Evolutionary conservation across 2,329 filamentous ascomycete genomes (phyloP).

Genomic region (Polytolypa hystricis): DNA sequence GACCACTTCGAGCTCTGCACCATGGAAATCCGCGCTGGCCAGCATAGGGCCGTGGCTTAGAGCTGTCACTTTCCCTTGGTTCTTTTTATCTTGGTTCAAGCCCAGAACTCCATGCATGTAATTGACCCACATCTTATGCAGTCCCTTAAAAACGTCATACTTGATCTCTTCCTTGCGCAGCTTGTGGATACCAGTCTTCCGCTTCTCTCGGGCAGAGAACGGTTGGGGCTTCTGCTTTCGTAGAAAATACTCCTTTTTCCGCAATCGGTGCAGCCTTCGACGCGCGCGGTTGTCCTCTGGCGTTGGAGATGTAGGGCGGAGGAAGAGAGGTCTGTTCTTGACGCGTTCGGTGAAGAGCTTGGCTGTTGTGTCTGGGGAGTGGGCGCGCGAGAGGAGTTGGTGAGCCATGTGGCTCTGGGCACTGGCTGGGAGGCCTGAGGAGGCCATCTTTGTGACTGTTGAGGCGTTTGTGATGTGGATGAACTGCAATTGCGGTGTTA

Average conservation of each 20-base stretch:
- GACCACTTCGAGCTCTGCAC: conserved; percentile 71
- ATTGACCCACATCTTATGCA: conserved; percentile 69
- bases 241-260: conserved; percentile 36
- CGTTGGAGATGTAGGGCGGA: conserved; percentile 63
- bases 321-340: conserved; percentile 66
- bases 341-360: conserved; percentile 74
- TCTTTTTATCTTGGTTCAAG: conserved; percentile 34
- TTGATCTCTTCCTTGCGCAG: conserved; percentile 57
- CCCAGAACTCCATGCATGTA: conserved; percentile 79
- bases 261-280: conserved; percentile 41
- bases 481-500: neutral
- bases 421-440: neutral
- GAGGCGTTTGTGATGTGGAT: neutral
- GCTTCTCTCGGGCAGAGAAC: conserved; percentile 68
- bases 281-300: conserved; percentile 41
- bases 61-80: conserved; percentile 43
- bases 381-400: conserved; percentile 62
- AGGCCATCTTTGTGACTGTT: conserved; percentile 1
- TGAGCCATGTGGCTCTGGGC: conserved; percentile 40
- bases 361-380: conserved; percentile 59
- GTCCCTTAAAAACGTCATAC: conserved; percentile 64
- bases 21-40: conserved; percentile 80
- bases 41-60: conserved; percentile 47
- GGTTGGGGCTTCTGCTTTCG: conserved; percentile 50
- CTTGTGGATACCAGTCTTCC: conserved; percentile 60